Evolutionary conservation across 106 monocot species (phyloP).

Genomic region (Iris macrosiphon): DNA sequence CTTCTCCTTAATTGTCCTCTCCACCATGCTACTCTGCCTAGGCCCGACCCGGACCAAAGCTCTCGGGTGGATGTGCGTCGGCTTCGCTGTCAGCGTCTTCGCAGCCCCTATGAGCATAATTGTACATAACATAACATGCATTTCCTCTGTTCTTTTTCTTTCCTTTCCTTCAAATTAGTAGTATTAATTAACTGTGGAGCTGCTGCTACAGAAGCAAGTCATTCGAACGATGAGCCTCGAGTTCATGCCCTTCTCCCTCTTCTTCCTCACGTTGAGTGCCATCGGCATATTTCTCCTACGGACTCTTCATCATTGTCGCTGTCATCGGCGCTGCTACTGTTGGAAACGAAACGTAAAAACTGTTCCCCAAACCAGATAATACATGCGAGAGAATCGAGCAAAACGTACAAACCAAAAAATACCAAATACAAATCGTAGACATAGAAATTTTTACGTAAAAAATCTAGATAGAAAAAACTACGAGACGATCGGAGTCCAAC

Average conservation of each 20-base stretch:
- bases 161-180: neutral
- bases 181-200: no score
- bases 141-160: no score
- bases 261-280: conserved; percentile 30
- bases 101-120: conserved; percentile 61
- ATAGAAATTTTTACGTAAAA: no score
- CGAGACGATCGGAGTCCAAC: no score
- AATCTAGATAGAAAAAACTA: no score
- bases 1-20: conserved; percentile 30
- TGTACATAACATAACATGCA: conserved; percentile 16
- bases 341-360: no score
- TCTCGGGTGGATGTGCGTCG: conserved; percentile 51
- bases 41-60: conserved; percentile 12
- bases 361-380: no score
- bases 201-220: conserved; percentile 34
- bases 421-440: no score
- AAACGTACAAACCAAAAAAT: no score
- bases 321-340: no score
- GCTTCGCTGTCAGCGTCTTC: conserved; percentile 49
- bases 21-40: conserved; percentile 26
- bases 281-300: conserved; percentile 26
- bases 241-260: conserved; percentile 38
- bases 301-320: conserved; percentile 19
- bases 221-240: conserved; percentile 65
- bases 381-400: no score